Conservation (phyloP, 2,329 filamentous ascomycete species). For the Xylariaceae sp. region DNA sequence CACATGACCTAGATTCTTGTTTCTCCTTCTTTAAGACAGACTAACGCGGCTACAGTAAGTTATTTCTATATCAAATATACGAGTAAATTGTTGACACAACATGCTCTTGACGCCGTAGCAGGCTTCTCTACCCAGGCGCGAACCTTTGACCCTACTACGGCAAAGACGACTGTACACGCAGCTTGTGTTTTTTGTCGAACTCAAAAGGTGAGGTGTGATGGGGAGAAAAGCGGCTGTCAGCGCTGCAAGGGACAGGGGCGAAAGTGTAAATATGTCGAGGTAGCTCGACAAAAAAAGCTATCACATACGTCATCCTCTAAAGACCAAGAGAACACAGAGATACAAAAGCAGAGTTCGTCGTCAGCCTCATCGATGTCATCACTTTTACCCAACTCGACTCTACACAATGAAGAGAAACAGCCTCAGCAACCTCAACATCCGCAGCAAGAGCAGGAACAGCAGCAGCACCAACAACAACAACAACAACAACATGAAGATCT, state of each 20-base stretch:
- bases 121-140: background rate
- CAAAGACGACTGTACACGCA: background rate
- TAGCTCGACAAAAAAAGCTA: background rate
- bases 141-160: constrained; percentile 3
- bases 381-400: background rate
- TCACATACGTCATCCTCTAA: background rate
- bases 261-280: background rate
- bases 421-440: background rate
- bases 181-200: constrained; percentile 2
- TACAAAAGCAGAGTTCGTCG: background rate
- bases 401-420: background rate
- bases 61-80: no score
- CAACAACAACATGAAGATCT: background rate
- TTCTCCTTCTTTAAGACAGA: no score
- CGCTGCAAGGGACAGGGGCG: background rate
- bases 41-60: no score
- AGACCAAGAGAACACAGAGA: background rate
- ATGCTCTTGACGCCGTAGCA: no score
- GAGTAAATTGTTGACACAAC: no score
- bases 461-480: background rate
- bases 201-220: constrained; percentile 2
- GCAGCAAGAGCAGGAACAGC: background rate
- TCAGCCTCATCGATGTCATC: background rate
- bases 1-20: no score
- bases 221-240: constrained; percentile 1